Percentiles rank a stretch among this genome's conserved stretches.
These are phyloP conservation scores for Urostyla sp. DNA, from an alignment of 73 alveolate species.

Conservation along the genomic window DNA sequence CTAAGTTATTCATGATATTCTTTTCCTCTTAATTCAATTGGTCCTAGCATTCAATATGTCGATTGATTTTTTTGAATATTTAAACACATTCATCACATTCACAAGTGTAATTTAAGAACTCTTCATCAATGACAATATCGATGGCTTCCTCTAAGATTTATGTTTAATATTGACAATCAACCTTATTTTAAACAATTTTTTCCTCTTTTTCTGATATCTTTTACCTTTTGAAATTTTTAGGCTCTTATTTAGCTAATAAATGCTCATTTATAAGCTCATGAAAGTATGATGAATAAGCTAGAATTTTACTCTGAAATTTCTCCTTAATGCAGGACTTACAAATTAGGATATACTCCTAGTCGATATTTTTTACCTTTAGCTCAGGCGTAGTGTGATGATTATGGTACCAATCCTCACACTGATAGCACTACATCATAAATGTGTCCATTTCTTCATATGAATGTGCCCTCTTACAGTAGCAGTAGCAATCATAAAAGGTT, in stretches of 20 bases:
- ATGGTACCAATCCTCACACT: conserved; percentile 93
- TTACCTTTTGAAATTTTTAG: not conserved
- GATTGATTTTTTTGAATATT: not conserved
- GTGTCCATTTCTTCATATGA: conserved; percentile 28
- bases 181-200: not conserved
- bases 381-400: conserved; percentile 68
- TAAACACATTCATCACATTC: conserved; percentile 18
- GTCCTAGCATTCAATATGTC: conserved; percentile 2
- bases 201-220: not conserved
- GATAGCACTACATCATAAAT: conserved; percentile 83
- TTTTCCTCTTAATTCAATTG: conserved; percentile 15
- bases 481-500: conserved; percentile 82
- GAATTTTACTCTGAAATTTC: not conserved
- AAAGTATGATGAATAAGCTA: not conserved
- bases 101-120: conserved; percentile 4
- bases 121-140: conserved; percentile 24
- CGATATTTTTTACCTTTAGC: conserved; percentile 35
- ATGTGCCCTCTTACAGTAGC: conserved; percentile 83
- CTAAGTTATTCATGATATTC: conserved; percentile 10
- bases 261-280: not conserved
- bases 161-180: not conserved
- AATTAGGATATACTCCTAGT: conserved; percentile 13
- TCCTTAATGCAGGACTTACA: conserved; percentile 3
- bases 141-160: not conserved
- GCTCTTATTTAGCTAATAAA: not conserved